Evolutionary conservation across 352 stramenopile genomes (phyloP).

Genomic region (Thraustochytrium sp.): DNA sequence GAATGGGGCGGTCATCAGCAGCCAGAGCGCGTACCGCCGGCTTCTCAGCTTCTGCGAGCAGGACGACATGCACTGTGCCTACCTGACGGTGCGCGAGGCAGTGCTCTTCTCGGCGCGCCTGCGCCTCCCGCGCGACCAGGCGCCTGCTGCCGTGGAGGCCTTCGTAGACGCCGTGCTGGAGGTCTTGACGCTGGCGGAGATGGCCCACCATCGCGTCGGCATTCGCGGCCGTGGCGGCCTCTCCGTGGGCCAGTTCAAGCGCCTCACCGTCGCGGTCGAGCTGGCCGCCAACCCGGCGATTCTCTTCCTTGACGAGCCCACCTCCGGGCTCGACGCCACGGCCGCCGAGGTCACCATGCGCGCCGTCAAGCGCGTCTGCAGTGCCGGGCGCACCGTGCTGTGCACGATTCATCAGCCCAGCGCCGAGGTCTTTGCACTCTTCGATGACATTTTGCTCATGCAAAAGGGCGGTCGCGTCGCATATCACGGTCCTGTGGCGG

Average conservation of each 20-base stretch:
- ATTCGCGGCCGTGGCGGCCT: neutral
- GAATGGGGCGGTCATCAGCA: conserved; percentile 71
- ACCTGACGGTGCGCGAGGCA: conserved; percentile 73
- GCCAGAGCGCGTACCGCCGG: conserved; percentile 68
- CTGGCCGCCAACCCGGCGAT: conserved; percentile 59
- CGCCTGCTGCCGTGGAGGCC: conserved; percentile 55
- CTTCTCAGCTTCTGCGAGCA: conserved; percentile 84
- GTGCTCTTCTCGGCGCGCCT: conserved; percentile 79
- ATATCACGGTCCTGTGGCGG: conserved; percentile 61
- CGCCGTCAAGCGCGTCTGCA: conserved; percentile 60
- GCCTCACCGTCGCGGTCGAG: conserved; percentile 55
- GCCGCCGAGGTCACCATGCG: conserved; percentile 63
- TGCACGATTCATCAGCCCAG: conserved; percentile 66
- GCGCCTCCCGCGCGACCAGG: conserved; percentile 60
- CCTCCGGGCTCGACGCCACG: conserved; percentile 59
- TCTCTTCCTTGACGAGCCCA: conserved; percentile 65
- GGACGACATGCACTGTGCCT: conserved; percentile 72
- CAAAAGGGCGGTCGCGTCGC: conserved; percentile 57
- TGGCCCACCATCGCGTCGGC: neutral
- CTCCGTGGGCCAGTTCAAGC: neutral
- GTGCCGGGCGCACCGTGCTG: conserved; percentile 57
- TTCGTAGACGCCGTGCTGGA: conserved; percentile 54
- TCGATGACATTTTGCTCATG: conserved; percentile 63
- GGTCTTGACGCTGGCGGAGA: neutral
- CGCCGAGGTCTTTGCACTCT: conserved; percentile 62